These are phyloP conservation scores for Tuber brumale DNA, from an alignment of 495 filamentous ascomycete genomes.

Conservation along the genomic window DNA sequence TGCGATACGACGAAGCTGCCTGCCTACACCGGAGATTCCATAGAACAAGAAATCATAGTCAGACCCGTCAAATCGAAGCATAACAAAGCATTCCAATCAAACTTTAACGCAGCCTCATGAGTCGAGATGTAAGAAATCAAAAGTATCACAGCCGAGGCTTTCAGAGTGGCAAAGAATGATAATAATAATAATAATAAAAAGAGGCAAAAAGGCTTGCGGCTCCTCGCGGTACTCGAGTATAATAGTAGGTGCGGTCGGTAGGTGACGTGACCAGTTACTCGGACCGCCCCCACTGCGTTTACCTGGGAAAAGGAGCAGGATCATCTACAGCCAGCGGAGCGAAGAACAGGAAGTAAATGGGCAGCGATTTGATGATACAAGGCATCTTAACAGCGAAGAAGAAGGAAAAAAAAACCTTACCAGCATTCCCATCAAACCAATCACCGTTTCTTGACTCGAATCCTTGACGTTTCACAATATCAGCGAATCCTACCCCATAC, in stretches of 20 bases:
- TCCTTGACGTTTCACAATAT: conserved; percentile 58
- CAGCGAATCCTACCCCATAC: conserved; percentile 7
- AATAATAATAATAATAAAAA: conserved; percentile 6
- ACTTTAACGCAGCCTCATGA: not conserved
- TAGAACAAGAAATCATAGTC: not conserved
- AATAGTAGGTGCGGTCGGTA: not conserved
- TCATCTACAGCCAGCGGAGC: not conserved
- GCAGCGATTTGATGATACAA: conserved; percentile 2
- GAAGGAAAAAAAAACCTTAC: conserved; percentile 46
- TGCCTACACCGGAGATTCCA: conserved; percentile 46
- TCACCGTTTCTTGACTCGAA: conserved; percentile 90
- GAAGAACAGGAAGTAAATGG: not conserved
- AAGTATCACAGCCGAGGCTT: not conserved
- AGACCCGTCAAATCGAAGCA: conserved; percentile 1
- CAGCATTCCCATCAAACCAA: conserved; percentile 85
- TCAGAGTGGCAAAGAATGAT: not conserved
- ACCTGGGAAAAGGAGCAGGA: not conserved
- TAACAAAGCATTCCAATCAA: conserved; percentile 1
- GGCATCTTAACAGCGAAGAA: conserved; percentile 12
- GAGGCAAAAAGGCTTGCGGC: conserved; percentile 4
- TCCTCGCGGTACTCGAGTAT: not conserved
- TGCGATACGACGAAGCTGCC: conserved; percentile 74
- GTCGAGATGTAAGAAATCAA: conserved; percentile 1
- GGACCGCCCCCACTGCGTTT: not conserved
- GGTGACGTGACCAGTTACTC: conserved; percentile 3